Conservation (phyloP, 495 filamentous ascomycete species). For the Corynascus novoguineensis region DNA sequence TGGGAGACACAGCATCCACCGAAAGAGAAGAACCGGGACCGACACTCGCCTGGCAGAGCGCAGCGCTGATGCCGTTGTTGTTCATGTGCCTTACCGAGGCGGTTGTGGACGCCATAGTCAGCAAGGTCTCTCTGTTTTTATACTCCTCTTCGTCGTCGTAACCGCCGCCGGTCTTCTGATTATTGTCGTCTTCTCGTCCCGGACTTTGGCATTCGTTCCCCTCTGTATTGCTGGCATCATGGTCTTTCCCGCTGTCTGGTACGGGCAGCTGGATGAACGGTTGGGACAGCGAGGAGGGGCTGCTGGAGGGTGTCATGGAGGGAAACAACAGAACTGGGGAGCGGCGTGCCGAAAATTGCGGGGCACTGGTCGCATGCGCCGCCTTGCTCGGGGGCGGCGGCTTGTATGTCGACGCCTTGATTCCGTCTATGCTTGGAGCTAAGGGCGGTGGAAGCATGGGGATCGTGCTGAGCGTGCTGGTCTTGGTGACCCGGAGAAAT, state of each 20-base stretch:
- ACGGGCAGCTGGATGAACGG: constrained; percentile 2
- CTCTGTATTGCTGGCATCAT: no score
- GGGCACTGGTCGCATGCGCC: background rate
- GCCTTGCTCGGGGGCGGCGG: constrained; percentile 1
- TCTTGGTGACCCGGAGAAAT: constrained; percentile 15
- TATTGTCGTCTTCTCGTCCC: no score
- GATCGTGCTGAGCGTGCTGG: constrained; percentile 19
- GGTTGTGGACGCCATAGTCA: constrained; percentile 15
- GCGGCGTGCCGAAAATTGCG: background rate
- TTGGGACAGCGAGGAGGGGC: background rate
- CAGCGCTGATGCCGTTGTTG: constrained; percentile 18
- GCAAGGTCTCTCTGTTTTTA: background rate
- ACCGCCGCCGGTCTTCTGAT: background rate
- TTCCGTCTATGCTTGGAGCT: background rate
- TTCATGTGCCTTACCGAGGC: constrained; percentile 28
- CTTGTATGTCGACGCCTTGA: background rate
- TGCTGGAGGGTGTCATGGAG: constrained; percentile 1
- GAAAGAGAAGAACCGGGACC: no score
- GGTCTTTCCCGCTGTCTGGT: no score
- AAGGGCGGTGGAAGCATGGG: constrained; percentile 13
- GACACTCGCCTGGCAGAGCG: constrained; percentile 15
- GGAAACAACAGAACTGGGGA: background rate
- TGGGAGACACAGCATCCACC: no score
- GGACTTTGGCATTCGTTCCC: no score
- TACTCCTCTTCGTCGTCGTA: background rate